These are phyloP conservation scores for Kluyveromyces starmeri DNA, from an alignment of 805 yeast genomes.

Conservation along the genomic window DNA sequence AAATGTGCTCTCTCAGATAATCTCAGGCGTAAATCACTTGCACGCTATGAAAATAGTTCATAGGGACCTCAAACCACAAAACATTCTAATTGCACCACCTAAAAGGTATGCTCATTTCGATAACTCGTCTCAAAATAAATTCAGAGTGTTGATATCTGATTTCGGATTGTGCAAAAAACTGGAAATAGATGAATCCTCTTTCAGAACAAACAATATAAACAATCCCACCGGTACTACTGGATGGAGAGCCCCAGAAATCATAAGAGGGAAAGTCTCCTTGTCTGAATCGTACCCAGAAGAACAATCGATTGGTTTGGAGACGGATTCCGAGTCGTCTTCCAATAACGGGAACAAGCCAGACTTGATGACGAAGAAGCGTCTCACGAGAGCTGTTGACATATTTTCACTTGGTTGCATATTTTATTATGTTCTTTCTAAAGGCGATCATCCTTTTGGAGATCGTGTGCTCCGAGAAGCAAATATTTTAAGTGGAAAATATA, in stretches of 20 bases:
- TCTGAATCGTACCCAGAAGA: slow-evolving; percentile 16
- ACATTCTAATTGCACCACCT: slow-evolving; percentile 73
- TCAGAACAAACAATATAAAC: slow-evolving; percentile 75
- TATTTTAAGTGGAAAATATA: slow-evolving; percentile 58
- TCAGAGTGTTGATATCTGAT: slow-evolving; percentile 77
- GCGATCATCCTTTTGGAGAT: slow-evolving; percentile 94
- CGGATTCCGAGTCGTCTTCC: slow-evolving; percentile 20
- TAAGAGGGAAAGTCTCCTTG: slow-evolving; percentile 25
- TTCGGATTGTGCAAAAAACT: slow-evolving; percentile 91
- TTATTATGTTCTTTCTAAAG: slow-evolving; percentile 73
- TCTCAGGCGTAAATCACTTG: slow-evolving; percentile 75
- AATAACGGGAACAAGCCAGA: slow-evolving; percentile 31
- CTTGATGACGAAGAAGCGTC: slow-evolving; percentile 40
- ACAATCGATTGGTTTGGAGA: not conserved
- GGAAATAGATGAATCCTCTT: slow-evolving; percentile 88
- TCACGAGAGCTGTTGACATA: slow-evolving; percentile 86
- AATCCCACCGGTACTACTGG: slow-evolving; percentile 96
- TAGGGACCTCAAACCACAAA: slow-evolving; percentile 91
- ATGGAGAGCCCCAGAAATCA: slow-evolving; percentile 94
- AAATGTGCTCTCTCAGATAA: slow-evolving; percentile 61
- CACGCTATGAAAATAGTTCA: slow-evolving; percentile 90
- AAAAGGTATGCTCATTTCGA: slow-evolving; percentile 31
- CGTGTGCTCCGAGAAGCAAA: slow-evolving; percentile 81
- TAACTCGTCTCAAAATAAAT: slow-evolving; percentile 11
- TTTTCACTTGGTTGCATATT: slow-evolving; percentile 94